Percentiles rank a stretch among this genome's conserved stretches.
phyloP scores from a whole-genome alignment of 441 rosid genomes.

The Geranium incanum region DNA sequence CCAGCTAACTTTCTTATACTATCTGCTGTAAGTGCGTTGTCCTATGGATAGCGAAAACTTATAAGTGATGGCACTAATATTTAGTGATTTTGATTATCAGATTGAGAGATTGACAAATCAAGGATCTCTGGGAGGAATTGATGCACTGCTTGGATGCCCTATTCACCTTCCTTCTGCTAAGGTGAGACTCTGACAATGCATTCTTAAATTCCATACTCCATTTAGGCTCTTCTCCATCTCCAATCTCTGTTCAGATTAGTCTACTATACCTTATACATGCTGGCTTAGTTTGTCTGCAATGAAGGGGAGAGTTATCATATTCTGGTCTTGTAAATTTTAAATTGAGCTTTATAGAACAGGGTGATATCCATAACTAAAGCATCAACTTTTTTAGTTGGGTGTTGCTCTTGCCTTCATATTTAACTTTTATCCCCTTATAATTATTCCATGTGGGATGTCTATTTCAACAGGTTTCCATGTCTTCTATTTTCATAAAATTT shows the following conservation, averaged over 20 bases:
- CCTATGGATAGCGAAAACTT: conserved; percentile 23
- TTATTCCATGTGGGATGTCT: too few relatives aligned
- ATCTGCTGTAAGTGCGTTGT: conserved; percentile 51
- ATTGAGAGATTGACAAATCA: conserved; percentile 69
- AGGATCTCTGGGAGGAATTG: conserved; percentile 82
- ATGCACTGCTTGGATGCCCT: conserved; percentile 89
- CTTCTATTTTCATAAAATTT: neutral
- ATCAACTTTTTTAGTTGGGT: too few relatives aligned
- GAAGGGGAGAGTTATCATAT: neutral
- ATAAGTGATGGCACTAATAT: conserved; percentile 17
- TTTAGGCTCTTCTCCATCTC: neutral
- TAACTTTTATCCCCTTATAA: too few relatives aligned
- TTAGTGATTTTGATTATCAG: conserved; percentile 30
- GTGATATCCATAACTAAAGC: too few relatives aligned
- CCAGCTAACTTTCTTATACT: conserved; percentile 68
- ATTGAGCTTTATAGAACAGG: too few relatives aligned
- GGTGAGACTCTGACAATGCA: conserved; percentile 33
- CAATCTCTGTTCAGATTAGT: conserved; percentile 2
- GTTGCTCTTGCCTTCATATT: too few relatives aligned
- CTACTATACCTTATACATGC: neutral
- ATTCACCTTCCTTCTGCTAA: conserved; percentile 73
- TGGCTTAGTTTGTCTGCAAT: neutral
- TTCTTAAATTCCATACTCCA: neutral
- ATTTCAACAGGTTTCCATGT: neutral
- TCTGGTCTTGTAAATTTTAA: neutral